Percentiles rank a stretch among this genome's conserved stretches.
These are phyloP conservation scores for Eudorina sp. DNA, from an alignment of 139 green algal genomes.

Conservation along the genomic window DNA sequence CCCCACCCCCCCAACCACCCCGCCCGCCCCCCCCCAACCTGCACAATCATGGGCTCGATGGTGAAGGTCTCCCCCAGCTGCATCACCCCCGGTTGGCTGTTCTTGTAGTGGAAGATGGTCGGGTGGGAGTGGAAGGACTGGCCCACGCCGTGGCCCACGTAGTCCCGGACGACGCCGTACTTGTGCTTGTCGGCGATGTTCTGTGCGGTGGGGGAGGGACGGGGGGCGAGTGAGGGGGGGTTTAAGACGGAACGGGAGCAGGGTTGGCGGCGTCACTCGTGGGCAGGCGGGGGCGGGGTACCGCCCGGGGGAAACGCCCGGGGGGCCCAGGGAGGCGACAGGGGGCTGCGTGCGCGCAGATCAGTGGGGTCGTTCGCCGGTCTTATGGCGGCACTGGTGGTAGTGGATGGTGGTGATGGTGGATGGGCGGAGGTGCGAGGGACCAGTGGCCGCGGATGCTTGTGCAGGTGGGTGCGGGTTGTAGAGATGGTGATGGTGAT, in stretches of 20 bases:
- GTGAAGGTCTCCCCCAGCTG: slow-evolving; percentile 94
- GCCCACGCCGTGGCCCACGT: slow-evolving; percentile 95
- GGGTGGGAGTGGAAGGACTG: slow-evolving; percentile 91
- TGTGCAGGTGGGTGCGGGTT: too few species aligned
- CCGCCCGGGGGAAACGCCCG: too few species aligned
- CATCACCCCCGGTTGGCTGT: slow-evolving; percentile 72
- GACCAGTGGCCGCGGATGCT: too few species aligned
- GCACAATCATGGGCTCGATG: slow-evolving; percentile 98
- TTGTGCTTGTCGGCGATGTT: slow-evolving; percentile 84
- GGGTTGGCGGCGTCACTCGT: not conserved
- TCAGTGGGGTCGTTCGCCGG: too few species aligned
- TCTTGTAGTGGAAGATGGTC: slow-evolving; percentile 88
- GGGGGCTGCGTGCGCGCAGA: too few species aligned
- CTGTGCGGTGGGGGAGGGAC: not conserved
- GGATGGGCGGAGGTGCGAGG: too few species aligned
- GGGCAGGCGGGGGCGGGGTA: not conserved
- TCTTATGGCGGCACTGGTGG: too few species aligned
- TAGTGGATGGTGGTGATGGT: too few species aligned
- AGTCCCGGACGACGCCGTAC: slow-evolving; percentile 82
- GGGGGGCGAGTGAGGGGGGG: not conserved
- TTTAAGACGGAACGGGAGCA: not conserved
- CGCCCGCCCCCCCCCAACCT: slow-evolving; percentile 37
- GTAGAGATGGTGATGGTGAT: too few species aligned
- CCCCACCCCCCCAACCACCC: not conserved
- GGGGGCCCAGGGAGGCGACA: too few species aligned